phyloP scores from a whole-genome alignment of 164 flowering plant genomes.

The Aristolochia californica region DNA sequence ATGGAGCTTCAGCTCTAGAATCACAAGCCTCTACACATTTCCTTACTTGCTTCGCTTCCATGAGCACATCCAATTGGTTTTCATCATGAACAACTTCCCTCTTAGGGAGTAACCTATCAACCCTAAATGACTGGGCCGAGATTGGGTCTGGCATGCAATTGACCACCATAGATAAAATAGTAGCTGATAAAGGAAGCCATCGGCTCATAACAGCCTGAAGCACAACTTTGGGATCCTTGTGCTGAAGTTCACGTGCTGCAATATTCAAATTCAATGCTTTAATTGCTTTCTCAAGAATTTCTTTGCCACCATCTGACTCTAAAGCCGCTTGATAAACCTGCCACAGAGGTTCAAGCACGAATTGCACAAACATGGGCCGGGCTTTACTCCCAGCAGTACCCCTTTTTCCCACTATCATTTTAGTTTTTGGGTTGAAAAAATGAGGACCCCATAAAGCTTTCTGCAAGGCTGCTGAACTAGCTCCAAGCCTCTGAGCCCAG shows the following conservation, averaged over 20 bases:
- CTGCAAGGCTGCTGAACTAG: constrained; percentile 39
- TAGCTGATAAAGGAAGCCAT: constrained; percentile 85
- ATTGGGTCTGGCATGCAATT: constrained; percentile 75
- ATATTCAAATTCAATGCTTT: constrained; percentile 50
- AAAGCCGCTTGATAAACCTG: constrained; percentile 59
- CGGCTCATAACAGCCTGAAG: constrained; percentile 81
- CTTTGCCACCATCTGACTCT: constrained; percentile 53
- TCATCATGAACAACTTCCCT: constrained; percentile 29
- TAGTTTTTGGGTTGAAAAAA: constrained; percentile 56
- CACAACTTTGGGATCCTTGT: constrained; percentile 71
- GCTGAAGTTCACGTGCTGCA: constrained; percentile 70
- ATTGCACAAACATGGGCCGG: constrained; percentile 82
- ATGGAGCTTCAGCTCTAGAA: constrained; percentile 61
- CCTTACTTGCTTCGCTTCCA: constrained; percentile 61
- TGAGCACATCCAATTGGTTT: constrained; percentile 30
- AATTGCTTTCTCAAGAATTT: constrained; percentile 59
- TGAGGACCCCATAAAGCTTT: constrained; percentile 81
- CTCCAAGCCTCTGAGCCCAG: constrained; percentile 64
- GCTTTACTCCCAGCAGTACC: constrained; percentile 41
- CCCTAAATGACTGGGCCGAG: constrained; percentile 54
- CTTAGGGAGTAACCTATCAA: constrained; percentile 66
- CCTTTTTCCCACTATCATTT: constrained; percentile 79
- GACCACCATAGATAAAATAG: constrained; percentile 75
- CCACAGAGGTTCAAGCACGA: constrained; percentile 85
- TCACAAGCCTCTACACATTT: constrained; percentile 71